Evolutionary conservation across 257 asterid genomes (phyloP).

Genomic region (Thymus mandschuricus): DNA sequence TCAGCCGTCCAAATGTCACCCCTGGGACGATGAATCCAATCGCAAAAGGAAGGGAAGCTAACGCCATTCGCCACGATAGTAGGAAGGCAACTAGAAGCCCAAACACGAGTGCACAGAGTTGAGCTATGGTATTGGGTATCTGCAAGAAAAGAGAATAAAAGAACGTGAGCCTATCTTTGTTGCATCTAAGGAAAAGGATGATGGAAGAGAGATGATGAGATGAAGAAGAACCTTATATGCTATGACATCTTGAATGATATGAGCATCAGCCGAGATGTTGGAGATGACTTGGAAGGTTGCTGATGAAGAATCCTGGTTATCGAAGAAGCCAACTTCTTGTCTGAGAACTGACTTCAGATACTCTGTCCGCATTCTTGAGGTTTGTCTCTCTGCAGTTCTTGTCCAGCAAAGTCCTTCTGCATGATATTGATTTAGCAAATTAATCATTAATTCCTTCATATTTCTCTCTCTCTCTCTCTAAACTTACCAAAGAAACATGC

Average conservation of each 20-base stretch:
- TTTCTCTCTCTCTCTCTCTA: background rate
- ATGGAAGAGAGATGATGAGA: background rate
- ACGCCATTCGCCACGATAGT: conserved; percentile 47
- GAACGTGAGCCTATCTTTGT: background rate
- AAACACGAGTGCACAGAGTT: conserved; percentile 34
- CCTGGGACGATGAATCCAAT: conserved; percentile 38
- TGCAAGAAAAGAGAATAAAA: conserved; percentile 20
- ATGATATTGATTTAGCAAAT: background rate
- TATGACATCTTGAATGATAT: conserved; percentile 46
- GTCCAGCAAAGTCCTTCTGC: conserved; percentile 57
- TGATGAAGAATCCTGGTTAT: conserved; percentile 41
- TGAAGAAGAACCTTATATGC: conserved; percentile 40
- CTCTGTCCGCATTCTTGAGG: conserved; percentile 42
- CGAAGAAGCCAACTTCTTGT: conserved; percentile 52
- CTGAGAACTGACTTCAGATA: conserved; percentile 47
- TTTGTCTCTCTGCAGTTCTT: conserved; percentile 54
- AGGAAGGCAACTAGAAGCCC: conserved; percentile 38
- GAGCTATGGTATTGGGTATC: conserved; percentile 50
- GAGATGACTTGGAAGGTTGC: conserved; percentile 41
- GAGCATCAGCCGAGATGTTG: conserved; percentile 43
- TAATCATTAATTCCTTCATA: no score
- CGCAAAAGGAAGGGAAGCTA: conserved; percentile 46
- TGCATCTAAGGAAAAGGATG: background rate
- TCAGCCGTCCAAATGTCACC: conserved; percentile 41
- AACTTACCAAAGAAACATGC: conserved; percentile 41